These are phyloP conservation scores for Monosporascus sp. DNA, from an alignment of 2,329 filamentous ascomycete genomes.

Conservation along the genomic window DNA sequence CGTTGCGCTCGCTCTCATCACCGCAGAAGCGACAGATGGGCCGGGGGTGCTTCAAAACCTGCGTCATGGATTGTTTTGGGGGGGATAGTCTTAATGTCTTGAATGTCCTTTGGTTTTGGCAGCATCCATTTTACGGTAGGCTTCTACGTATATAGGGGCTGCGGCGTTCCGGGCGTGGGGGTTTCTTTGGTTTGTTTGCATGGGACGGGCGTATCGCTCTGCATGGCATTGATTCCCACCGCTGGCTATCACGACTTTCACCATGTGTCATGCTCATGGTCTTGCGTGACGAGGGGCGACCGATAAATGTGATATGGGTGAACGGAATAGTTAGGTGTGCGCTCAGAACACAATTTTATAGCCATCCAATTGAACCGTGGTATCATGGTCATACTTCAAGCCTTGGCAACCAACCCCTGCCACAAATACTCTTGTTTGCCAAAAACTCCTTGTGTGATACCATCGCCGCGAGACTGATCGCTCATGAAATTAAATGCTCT, in stretches of 20 bases:
- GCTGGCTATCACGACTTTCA: not conserved
- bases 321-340: too few species aligned
- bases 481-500: not conserved
- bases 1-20: too few species aligned
- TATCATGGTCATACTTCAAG: not conserved
- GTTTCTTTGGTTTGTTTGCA: not conserved
- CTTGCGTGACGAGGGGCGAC: not conserved
- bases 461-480: not conserved
- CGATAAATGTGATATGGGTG: too few species aligned
- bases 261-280: not conserved
- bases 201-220: not conserved
- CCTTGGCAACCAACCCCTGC: too few species aligned
- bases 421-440: too few species aligned
- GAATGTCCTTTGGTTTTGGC: too few species aligned
- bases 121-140: not conserved
- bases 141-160: not conserved
- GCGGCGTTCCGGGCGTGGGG: not conserved
- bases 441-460: not conserved
- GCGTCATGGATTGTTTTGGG: not conserved
- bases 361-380: not conserved
- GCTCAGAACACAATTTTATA: not conserved
- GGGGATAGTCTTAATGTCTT: not conserved
- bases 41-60: too few species aligned
- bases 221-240: not conserved
- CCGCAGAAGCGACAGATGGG: too few species aligned